A percentile compares a stretch with the other conserved stretches of the same genome.
Conservation (phyloP, 768 basidiomycete species). For the Punctularia strigosozonata region DNA sequence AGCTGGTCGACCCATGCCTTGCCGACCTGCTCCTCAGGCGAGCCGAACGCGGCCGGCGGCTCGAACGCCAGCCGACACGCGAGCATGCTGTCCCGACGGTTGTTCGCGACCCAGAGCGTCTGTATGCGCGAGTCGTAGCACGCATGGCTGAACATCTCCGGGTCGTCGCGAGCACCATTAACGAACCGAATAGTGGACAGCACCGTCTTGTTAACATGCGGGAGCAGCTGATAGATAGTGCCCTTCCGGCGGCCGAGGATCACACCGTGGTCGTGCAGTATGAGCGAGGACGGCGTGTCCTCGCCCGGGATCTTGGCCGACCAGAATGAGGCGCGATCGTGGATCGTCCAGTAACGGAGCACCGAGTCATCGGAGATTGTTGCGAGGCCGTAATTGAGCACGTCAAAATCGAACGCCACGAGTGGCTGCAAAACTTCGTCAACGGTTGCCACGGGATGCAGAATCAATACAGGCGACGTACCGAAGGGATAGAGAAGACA, state of each 20-base stretch:
- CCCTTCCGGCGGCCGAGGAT: slow-evolving; percentile 77
- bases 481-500: slow-evolving; percentile 58
- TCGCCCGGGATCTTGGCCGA: slow-evolving; percentile 70
- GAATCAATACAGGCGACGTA: slow-evolving; percentile 27
- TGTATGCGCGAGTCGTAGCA: slow-evolving; percentile 78
- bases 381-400: slow-evolving; percentile 63
- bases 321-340: slow-evolving; percentile 65
- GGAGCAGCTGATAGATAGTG: slow-evolving; percentile 73
- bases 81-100: slow-evolving; percentile 72
- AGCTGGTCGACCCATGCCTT: slow-evolving; percentile 70
- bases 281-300: slow-evolving; percentile 71
- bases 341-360: slow-evolving; percentile 72
- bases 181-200: slow-evolving; percentile 74
- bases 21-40: slow-evolving; percentile 44
- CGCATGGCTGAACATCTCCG: slow-evolving; percentile 82
- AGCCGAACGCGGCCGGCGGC: slow-evolving; percentile 35
- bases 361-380: slow-evolving; percentile 78
- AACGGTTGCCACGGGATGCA: not conserved
- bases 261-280: slow-evolving; percentile 79
- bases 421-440: slow-evolving; percentile 37
- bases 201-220: slow-evolving; percentile 60
- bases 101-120: slow-evolving; percentile 83
- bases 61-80: slow-evolving; percentile 69
- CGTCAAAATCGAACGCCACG: slow-evolving; percentile 79
- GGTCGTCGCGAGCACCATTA: slow-evolving; percentile 57